phyloP scores from a whole-genome alignment of 305 asterid species.

The Fraxinus platypoda region DNA sequence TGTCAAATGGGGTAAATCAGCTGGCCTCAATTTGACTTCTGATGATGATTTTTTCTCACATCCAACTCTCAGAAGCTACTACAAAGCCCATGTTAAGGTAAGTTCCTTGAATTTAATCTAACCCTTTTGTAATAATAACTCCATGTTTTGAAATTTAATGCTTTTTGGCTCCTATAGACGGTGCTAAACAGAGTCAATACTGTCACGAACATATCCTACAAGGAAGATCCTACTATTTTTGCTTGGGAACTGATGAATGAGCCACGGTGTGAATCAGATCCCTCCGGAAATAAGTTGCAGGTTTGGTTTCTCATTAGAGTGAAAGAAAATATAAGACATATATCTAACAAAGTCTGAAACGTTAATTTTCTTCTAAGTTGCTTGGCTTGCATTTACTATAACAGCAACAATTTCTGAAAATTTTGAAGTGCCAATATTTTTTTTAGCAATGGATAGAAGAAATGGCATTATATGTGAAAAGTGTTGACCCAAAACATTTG shows the following conservation, averaged over 20 bases:
- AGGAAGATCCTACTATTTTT: constrained; percentile 84
- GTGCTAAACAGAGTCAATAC: constrained; percentile 79
- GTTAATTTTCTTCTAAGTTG: not conserved
- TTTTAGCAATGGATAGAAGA: constrained; percentile 79
- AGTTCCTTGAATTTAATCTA: not conserved
- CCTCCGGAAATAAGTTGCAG: constrained; percentile 80
- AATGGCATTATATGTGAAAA: constrained; percentile 80
- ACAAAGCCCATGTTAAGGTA: constrained; percentile 80
- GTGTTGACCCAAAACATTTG: constrained; percentile 84
- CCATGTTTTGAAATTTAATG: not conserved
- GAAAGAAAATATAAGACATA: not conserved
- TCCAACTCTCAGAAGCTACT: constrained; percentile 61
- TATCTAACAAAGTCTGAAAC: not conserved
- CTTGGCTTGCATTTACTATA: not conserved
- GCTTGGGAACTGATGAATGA: constrained; percentile 95
- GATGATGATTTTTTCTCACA: constrained; percentile 89
- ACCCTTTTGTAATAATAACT: not conserved
- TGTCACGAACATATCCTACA: constrained; percentile 67
- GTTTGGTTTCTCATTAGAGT: constrained; percentile 21
- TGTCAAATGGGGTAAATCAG: constrained; percentile 89
- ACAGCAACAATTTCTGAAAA: not conserved
- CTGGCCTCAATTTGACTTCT: constrained; percentile 77
- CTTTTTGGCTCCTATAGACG: constrained; percentile 36
- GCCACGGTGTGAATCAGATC: constrained; percentile 84
- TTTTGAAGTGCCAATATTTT: not conserved